Evolutionary conservation across 2,329 filamentous ascomycete genomes (phyloP).

Genomic region (Fusarium sp.): DNA sequence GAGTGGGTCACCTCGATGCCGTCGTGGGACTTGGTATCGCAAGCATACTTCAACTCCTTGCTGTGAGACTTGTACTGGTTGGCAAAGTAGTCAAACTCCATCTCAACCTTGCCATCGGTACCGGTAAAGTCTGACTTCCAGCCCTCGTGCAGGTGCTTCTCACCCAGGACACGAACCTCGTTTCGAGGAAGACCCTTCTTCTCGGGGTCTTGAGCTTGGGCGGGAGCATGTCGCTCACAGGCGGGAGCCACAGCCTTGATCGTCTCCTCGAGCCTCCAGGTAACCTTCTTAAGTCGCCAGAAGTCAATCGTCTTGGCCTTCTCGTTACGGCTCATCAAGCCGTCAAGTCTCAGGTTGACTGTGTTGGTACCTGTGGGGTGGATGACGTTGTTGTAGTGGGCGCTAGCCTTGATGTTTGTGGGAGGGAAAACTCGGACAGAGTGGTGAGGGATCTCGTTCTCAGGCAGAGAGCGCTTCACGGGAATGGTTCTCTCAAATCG

Average conservation of each 20-base stretch:
- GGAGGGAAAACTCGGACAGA: slow-evolving; percentile 95
- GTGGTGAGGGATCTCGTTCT: slow-evolving; percentile 81
- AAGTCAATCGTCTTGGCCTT: slow-evolving; percentile 74
- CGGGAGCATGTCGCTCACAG: slow-evolving; percentile 74
- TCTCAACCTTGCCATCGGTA: slow-evolving; percentile 69
- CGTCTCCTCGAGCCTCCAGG: slow-evolving; percentile 91
- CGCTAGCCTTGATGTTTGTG: slow-evolving; percentile 87
- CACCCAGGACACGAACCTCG: slow-evolving; percentile 78
- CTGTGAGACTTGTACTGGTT: slow-evolving; percentile 55
- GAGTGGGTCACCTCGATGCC: slow-evolving; percentile 84
- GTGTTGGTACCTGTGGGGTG: slow-evolving; percentile 85
- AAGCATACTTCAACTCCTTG: slow-evolving; percentile 68
- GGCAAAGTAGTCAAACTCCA: slow-evolving; percentile 74
- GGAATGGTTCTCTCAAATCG: slow-evolving; percentile 72
- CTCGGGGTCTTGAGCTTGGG: slow-evolving; percentile 48
- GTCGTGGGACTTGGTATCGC: slow-evolving; percentile 76
- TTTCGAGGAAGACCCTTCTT: slow-evolving; percentile 75
- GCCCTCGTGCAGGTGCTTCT: slow-evolving; percentile 80
- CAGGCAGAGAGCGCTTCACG: slow-evolving; percentile 77
- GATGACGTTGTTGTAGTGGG: slow-evolving; percentile 81
- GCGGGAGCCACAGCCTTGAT: slow-evolving; percentile 80
- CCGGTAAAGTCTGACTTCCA: slow-evolving; percentile 79
- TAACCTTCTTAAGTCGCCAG: slow-evolving; percentile 90
- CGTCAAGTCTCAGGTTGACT: slow-evolving; percentile 81
- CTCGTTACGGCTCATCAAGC: slow-evolving; percentile 75